Evolutionary conservation across 2,329 filamentous ascomycete genomes (phyloP), one percentile per base, ranked within the genome.

Genomic region (Pseudocercospora cruenta): DNA sequence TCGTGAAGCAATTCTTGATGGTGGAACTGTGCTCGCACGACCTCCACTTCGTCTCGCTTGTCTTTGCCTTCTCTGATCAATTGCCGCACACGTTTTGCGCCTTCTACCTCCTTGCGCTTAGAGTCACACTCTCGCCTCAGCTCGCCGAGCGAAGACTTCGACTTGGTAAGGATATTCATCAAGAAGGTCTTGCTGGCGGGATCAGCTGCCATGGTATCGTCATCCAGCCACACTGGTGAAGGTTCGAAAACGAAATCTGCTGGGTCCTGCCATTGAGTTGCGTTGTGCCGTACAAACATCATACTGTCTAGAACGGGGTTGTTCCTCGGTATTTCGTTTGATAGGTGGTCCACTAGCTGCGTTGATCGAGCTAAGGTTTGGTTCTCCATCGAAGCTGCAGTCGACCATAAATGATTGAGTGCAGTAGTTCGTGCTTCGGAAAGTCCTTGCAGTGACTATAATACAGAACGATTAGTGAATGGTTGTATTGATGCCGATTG

Each of bases 221-320:
- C 93, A 73, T 99, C 96, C 74, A 97, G 91, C 95, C 96, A 99
- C 28, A 99, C 91, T 0, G 95, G 94, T 77, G 94, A 97, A 0
- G 95, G 91, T 78, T 99, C 95, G 73, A 99, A 99, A 10, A 82
- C 83, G 79, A 95, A 91, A 79, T 97, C 91, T 0, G 86, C 75
- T 0, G 95, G 95, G 75, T 98, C 94, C 74, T 93, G 89, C 85
- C 92, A 96, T 60, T 86, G 82, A 24, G 87, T 31, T 72, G 91
- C 88, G 75, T 99, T 99, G 82, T 99, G 95, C 68, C 91, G 90
- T 64, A 96, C 89, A 79, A 97, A 99, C 95, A 99, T 99, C 85
- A 97, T 92, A 21, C 93, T 96, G 79, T 99, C 96, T 47, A 99
- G 86, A 54, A 91, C 86, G 9, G 95, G 95, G 68, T 91, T 86